A percentile compares a stretch with the other conserved stretches of the same genome.
Evolutionary conservation across 83 land plant genomes (phyloP).

Genomic region (Picea abies): DNA sequence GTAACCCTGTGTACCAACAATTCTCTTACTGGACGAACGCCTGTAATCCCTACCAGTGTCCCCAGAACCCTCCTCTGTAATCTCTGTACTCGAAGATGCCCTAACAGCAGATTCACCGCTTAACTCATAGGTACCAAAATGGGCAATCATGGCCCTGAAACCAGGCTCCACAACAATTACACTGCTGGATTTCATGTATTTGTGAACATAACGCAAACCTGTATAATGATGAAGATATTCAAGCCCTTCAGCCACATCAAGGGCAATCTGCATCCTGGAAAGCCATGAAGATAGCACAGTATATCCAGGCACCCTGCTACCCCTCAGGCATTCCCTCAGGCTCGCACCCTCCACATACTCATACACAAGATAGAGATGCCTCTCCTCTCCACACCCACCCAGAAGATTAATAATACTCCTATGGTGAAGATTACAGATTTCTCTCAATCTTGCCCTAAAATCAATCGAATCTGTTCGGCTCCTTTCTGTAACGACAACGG

Average conservation of each 20-base stretch:
- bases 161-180: constrained; percentile 25
- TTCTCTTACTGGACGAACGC: constrained; percentile 21
- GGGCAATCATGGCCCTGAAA: constrained; percentile 32
- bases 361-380: constrained; percentile 41
- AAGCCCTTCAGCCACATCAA: too few species aligned
- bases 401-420: constrained; percentile 28
- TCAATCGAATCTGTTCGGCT: constrained; percentile 8
- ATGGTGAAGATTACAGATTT: constrained; percentile 35
- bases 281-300: constrained; percentile 26
- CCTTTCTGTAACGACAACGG: constrained; percentile 11
- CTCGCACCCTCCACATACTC: constrained; percentile 26
- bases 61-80: background rate
- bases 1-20: constrained; percentile 42
- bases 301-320: too few species aligned
- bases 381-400: constrained; percentile 29
- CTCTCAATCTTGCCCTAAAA: constrained; percentile 21
- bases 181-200: constrained; percentile 3
- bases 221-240: constrained; percentile 43
- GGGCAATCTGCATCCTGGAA: too few species aligned
- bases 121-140: background rate
- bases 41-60: constrained; percentile 6
- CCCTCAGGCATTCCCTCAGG: constrained; percentile 24
- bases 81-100: background rate
- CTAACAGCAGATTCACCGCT: constrained; percentile 23
- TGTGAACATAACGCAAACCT: constrained; percentile 21